Evolutionary conservation across 2,329 filamentous ascomycete genomes (phyloP).

Genomic region (Trichoderma sp.): DNA sequence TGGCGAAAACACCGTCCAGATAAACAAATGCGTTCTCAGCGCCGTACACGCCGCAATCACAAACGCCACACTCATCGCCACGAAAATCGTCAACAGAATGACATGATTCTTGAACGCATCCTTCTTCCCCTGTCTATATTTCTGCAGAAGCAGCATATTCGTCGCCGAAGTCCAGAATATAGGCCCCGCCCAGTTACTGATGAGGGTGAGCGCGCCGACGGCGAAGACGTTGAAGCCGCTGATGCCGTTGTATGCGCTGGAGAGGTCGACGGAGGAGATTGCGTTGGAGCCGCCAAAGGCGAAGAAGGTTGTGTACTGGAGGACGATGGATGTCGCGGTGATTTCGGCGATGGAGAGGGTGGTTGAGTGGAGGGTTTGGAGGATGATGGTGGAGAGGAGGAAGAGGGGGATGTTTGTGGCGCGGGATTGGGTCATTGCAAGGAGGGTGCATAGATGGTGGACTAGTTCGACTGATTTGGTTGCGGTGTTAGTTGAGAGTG

Average conservation of each 20-base stretch:
- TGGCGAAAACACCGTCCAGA: conserved; percentile 98
- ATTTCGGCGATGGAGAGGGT: conserved; percentile 58
- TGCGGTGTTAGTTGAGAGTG: not conserved
- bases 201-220: conserved; percentile 81
- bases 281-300: conserved; percentile 89
- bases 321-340: conserved; percentile 69
- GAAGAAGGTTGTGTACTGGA: conserved; percentile 86
- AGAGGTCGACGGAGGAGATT: conserved; percentile 93
- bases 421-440: conserved; percentile 85
- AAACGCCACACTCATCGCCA: conserved; percentile 62
- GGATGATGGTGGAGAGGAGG: conserved; percentile 67
- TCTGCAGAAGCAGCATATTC: conserved; percentile 57
- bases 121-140: conserved; percentile 29
- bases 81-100: conserved; percentile 69
- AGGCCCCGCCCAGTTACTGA: conserved; percentile 88
- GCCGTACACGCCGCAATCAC: conserved; percentile 89
- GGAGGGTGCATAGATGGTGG: conserved; percentile 72
- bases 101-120: conserved; percentile 54
- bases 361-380: conserved; percentile 50
- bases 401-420: conserved; percentile 84
- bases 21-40: conserved; percentile 86
- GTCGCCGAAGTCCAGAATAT: conserved; percentile 81
- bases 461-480: conserved; percentile 45
- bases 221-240: conserved; percentile 75
- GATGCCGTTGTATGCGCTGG: conserved; percentile 92